Evolutionary conservation across 176 grass and related monocot species (phyloP), one percentile per base, ranked within the genome.

Genomic region (Avena sativa): DNA sequence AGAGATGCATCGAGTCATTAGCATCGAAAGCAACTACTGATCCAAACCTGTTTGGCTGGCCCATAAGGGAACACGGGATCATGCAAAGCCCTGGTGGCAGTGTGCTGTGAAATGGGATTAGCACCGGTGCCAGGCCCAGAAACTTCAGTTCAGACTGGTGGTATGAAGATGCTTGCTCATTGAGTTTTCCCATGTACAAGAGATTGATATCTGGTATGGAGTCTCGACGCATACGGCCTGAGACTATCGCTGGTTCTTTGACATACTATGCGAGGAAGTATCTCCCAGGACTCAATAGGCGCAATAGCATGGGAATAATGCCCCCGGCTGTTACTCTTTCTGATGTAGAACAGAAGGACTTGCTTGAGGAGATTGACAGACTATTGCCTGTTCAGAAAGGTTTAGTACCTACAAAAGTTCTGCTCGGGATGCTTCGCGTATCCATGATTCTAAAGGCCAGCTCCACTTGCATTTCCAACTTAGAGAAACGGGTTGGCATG

Each of bases 141-240:
- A 95, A 95, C 85, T 95, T 90, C 85, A 94, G 88, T 89, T 81
- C 89, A n/a, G 91, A 95, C 64, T 97, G 95, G 95, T 97, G 95
- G 95, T 98, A 93, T 38, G 95, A 93, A 25, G 95, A 97, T 80
- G 95, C 64, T 58, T 85, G 91, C 16, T 88, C 83, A 28, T 91
- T 97, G 87, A 93, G 91, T 77, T 95, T 97, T 23, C 80, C 87
- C 17, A 82, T 87, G 84, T 95, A 97, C 84, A 97, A 87, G 83
- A 94, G 87, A 43, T 88, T 97, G 62, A 90, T 97, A 53, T 87
- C 89, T n/a, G 88, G 86, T 14, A 95, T 97, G 92, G 93, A 95
- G 77, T 91, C 83, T 50, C 87, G 95, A 81, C 81, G 92, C 56
- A 86, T 97, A 12, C 72, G 79, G 12, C 91, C 79, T 65, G 95